A percentile compares a stretch with the other conserved stretches of the same genome.
Conservation (phyloP, 768 basidiomycete species). For the Tulasnella sp. region DNA sequence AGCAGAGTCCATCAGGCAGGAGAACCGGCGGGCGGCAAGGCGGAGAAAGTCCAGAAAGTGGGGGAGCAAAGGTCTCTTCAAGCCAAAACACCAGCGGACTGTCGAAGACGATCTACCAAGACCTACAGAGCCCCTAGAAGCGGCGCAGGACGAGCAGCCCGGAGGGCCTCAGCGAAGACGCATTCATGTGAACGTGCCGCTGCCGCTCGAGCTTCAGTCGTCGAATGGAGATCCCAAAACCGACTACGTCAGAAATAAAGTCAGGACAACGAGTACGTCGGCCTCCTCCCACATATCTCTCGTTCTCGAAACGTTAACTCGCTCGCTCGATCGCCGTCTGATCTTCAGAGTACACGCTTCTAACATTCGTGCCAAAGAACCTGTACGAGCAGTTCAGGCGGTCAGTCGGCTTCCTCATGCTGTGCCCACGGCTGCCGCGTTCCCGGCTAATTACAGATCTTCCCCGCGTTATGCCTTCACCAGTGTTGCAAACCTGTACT, state of each 20-base stretch:
- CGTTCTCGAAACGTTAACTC: too few species aligned
- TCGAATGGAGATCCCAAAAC: slow-evolving; percentile 68
- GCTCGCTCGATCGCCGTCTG: background rate
- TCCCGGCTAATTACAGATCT: background rate
- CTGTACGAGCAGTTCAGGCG: slow-evolving; percentile 91
- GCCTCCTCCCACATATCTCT: background rate
- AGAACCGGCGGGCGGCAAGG: slow-evolving; percentile 38
- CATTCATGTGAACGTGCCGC: slow-evolving; percentile 73
- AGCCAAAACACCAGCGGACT: slow-evolving; percentile 31
- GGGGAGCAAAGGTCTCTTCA: slow-evolving; percentile 29
- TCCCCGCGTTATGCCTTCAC: background rate
- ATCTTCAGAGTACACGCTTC: slow-evolving; percentile 72
- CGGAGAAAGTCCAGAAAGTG: slow-evolving; percentile 28
- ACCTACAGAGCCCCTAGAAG: slow-evolving; percentile 33
- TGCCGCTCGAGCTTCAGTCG: slow-evolving; percentile 63
- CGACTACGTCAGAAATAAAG: slow-evolving; percentile 88
- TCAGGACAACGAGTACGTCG: slow-evolving; percentile 82
- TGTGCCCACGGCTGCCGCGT: slow-evolving; percentile 21
- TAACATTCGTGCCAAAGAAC: slow-evolving; percentile 93
- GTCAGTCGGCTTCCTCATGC: slow-evolving; percentile 42
- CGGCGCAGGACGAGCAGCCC: slow-evolving; percentile 32
- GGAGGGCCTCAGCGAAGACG: slow-evolving; percentile 56
- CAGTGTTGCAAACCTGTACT: slow-evolving; percentile 90
- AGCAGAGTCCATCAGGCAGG: slow-evolving; percentile 78
- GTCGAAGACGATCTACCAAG: slow-evolving; percentile 29